Evolutionary conservation across 1,139 yeast species (phyloP), one percentile per base, ranked within the genome.

Genomic region (Scheffersomyces illinoinensis): DNA sequence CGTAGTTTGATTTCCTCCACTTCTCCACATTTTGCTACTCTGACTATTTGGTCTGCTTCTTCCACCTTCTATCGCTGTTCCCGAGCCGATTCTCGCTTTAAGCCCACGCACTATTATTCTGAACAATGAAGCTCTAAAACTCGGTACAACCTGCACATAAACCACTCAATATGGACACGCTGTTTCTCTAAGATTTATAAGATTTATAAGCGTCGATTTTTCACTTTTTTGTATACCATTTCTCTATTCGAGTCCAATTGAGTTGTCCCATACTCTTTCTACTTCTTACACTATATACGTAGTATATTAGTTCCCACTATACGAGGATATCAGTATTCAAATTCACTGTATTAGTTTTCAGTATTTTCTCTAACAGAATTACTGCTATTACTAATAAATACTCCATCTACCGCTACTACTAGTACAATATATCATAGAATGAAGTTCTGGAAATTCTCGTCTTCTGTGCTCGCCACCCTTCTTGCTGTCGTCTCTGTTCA

Each of bases 361-460:
- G 17, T 33, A 33, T 10, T 33, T 14, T 12, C 17, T 33, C 43
- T 33, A 33, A 2, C 17, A 33, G 43, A 33, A 33, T 33, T 10
- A 33, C 43, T 12, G 12, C 43, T 33, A 33, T 33, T 33, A 33
- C 43, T 33, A 33, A 33, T 33, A 33, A 33, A 10, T 12, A 8
- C 17, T 10, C 4, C 43, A 33, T 14, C 17, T 10, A 33, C 43
- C 10, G 10, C 43, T 12, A 33, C 43, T 33, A 7, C 17, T 14
- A 33, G 43, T 33, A 14, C 43, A 33, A 47, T 21, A 50, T 18
- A 53, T 18, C 6, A 39, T 43, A 68, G 50, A 51, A 80, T 80
- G 84, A 72, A 79, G 68, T 77, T 79, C 69, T 76, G 79, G 79
- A 75, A 74, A 62, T 73, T 74, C 60, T 75, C 84, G 21, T 66